Base-by-base conservation (phyloP, 164 flowering plant species). In the Berberis thunbergii region DNA sequence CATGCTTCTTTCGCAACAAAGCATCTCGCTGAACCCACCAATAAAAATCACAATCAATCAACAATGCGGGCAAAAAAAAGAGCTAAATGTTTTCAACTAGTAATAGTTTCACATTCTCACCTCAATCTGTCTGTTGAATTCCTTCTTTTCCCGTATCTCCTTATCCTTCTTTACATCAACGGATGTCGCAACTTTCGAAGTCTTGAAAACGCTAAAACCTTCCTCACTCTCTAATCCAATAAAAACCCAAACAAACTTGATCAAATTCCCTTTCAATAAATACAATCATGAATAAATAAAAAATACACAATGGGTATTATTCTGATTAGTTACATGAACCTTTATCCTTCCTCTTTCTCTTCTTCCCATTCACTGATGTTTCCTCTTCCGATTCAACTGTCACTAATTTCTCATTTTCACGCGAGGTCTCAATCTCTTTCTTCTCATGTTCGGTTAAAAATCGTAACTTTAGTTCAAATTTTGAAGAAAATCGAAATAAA, bases 151-250 rank as follows among this genome's bases (percentile, higher is more conserved):
- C 42, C 60, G 60, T 4, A 67, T n/a, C 45, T 48, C n/a, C 9
- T 59, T 69, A 56, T 74, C 64, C 41, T 71, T 64, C 63, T 64
- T 58, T 45, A 72, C 67, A 53, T 46, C 68, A 13, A 13, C 66
- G 8, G 75, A 66, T 26, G 26, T 26, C 26, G 26, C 26, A 26
- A 26, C 26, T 56, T 80, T 79, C 12, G 88, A 80, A 63, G 71
- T 71, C 74, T 79, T 86, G 70, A 88, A 94, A 6, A 94, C 84
- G 72, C 43, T 80, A 65, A 94, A 82, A 8, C 97, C 92, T 67
- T 87, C 85, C 6, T 84, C 91, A 4, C 72, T 41, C 56, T 77
- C 94, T 82, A 63, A 64, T 56, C 46, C 68, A 69, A 40, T 67
- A 45, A 13, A 6, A 53, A 54, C 68, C 11, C 41, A 41, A 3